A percentile compares a stretch with the other conserved stretches of the same genome.
Evolutionary conservation across 306 rosid genomes (phyloP).

Genomic region (Fragaria iinumae): DNA sequence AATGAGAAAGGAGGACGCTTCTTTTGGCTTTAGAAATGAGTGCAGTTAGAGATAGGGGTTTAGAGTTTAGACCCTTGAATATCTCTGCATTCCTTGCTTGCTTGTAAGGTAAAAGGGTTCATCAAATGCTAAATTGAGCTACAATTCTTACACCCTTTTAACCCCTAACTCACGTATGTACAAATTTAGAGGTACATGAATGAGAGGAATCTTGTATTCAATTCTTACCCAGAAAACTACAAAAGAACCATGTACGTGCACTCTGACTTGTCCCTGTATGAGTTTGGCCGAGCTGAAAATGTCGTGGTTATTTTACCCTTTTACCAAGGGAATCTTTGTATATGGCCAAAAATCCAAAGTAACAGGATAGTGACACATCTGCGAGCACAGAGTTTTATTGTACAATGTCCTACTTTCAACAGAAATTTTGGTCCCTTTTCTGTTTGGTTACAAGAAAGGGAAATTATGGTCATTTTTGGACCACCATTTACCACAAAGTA

Average conservation of each 20-base stretch:
- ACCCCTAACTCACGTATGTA: background rate
- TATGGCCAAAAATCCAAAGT: background rate
- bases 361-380: constrained; percentile 5
- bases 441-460: no score
- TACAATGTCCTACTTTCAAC: background rate
- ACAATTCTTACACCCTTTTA: background rate
- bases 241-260: background rate
- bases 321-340: background rate
- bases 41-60: background rate
- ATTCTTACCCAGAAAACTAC: background rate
- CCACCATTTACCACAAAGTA: background rate
- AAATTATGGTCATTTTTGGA: background rate
- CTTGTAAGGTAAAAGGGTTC: no score
- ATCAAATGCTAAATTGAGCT: background rate
- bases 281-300: background rate
- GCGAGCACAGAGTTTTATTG: background rate
- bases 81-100: background rate
- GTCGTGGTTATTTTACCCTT: background rate
- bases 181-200: background rate
- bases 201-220: background rate
- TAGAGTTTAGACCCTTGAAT: background rate
- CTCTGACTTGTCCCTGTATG: background rate
- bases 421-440: no score
- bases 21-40: background rate
- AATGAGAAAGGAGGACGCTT: background rate